Conservation (phyloP, 2,329 filamentous ascomycete species). For the Ophiostoma australiae region DNA sequence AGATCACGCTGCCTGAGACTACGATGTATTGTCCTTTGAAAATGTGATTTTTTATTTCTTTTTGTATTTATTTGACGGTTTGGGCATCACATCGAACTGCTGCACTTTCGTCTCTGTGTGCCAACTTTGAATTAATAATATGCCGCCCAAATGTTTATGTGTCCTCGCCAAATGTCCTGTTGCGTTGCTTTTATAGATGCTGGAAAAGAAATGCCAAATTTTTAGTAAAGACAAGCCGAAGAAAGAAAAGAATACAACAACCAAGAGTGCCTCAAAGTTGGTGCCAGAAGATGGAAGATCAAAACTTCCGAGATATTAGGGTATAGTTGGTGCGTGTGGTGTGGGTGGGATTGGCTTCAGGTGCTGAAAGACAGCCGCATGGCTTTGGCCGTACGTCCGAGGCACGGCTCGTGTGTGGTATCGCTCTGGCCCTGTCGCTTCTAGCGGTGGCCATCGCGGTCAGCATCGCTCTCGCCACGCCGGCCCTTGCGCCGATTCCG, state of each 20-base stretch:
- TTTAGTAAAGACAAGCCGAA: background rate
- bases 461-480: conserved; percentile 9
- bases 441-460: conserved; percentile 40
- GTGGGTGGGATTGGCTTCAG: background rate
- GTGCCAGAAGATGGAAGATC: background rate
- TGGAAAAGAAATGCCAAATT: background rate
- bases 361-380: background rate
- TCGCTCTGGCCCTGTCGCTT: background rate
- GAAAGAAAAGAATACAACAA: background rate
- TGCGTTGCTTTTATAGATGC: conserved; percentile 7
- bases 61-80: background rate
- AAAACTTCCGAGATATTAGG: background rate
- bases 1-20: conserved; percentile 2
- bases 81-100: background rate
- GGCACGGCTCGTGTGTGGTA: too few relatives aligned
- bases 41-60: background rate
- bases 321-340: background rate
- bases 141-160: background rate
- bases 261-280: background rate
- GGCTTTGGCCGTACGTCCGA: background rate
- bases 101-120: background rate
- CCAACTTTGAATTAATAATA: background rate
- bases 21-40: background rate
- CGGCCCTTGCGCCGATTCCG: conserved; percentile 43
- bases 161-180: background rate